phyloP scores from a whole-genome alignment of 768 basidiomycete species.

The Calocera viscosa region DNA sequence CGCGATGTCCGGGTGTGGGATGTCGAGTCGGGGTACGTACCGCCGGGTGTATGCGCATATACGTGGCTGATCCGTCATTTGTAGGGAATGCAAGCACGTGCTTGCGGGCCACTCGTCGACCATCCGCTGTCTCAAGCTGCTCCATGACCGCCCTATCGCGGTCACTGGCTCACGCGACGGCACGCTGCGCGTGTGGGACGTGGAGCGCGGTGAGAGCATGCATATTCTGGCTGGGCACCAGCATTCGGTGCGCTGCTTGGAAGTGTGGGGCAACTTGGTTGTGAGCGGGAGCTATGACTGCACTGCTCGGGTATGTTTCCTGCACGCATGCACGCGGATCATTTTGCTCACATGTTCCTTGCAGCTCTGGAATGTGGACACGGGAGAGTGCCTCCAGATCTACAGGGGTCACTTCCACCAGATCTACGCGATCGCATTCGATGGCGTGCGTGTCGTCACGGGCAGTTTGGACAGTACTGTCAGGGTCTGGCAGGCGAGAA shows the following conservation, averaged over 20 bases:
- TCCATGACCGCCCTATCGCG: conserved; percentile 77
- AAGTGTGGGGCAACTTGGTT: conserved; percentile 68
- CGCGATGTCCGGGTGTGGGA: conserved; percentile 90
- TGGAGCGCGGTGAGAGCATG: conserved; percentile 58
- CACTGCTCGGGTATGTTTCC: conserved; percentile 54
- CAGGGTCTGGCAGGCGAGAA: conserved; percentile 74
- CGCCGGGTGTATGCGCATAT: not conserved
- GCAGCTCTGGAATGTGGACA: conserved; percentile 83
- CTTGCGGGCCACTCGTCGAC: conserved; percentile 80
- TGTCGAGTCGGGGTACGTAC: conserved; percentile 59
- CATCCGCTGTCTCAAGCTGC: conserved; percentile 76
- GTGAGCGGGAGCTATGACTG: conserved; percentile 92
- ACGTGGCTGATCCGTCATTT: not conserved
- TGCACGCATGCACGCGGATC: not conserved
- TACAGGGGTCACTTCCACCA: conserved; percentile 75
- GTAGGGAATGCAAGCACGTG: conserved; percentile 56
- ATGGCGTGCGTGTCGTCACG: conserved; percentile 67
- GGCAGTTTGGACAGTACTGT: conserved; percentile 92
- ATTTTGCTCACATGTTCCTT: conserved; percentile 1
- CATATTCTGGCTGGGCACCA: conserved; percentile 63
- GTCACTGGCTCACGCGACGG: conserved; percentile 82
- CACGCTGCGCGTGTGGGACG: conserved; percentile 85
- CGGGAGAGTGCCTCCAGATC: conserved; percentile 72
- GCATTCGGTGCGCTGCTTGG: conserved; percentile 74
- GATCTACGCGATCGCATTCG: conserved; percentile 84